A percentile compares a stretch with the other conserved stretches of the same genome.
These are phyloP conservation scores for Lonicera japonica DNA, from an alignment of 129 eudicot species.

Conservation along the genomic window DNA sequence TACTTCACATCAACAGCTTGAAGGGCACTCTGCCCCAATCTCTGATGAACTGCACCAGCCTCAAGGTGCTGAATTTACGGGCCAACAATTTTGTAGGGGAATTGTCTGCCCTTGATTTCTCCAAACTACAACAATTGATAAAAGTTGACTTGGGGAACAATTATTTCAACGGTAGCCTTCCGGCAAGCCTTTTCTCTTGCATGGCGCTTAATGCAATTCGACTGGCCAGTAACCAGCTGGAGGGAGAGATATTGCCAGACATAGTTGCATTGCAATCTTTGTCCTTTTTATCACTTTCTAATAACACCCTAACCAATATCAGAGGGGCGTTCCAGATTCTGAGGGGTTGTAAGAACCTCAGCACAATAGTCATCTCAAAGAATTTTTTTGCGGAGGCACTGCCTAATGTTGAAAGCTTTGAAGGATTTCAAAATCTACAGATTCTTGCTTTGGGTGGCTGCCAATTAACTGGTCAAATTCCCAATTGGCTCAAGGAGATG, in stretches of 20 bases:
- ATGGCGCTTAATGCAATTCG: conserved; percentile 50
- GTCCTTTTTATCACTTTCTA: conserved; percentile 58
- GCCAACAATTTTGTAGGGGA: conserved; percentile 44
- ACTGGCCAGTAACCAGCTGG: conserved; percentile 34
- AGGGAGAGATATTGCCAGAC: conserved; percentile 35
- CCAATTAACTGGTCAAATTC: conserved; percentile 43
- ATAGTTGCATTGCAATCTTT: conserved; percentile 33
- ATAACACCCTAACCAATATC: conserved; percentile 50
- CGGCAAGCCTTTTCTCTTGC: conserved; percentile 44
- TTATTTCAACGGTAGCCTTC: conserved; percentile 39
- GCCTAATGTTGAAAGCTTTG: conserved; percentile 25
- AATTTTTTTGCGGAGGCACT: conserved; percentile 42
- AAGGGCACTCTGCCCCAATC: conserved; percentile 52
- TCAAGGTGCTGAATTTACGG: conserved; percentile 44
- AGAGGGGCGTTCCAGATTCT: conserved; percentile 38
- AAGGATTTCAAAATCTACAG: conserved; percentile 40
- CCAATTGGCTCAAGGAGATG: conserved; percentile 40
- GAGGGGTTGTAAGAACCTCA: conserved; percentile 36
- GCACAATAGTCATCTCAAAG: conserved; percentile 41
- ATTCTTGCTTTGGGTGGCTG: conserved; percentile 63
- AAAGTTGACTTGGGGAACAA: conserved; percentile 66
- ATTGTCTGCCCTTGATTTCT: conserved; percentile 56
- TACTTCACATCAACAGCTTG: conserved; percentile 55
- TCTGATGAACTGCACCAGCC: conserved; percentile 42
- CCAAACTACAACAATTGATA: conserved; percentile 33